These are phyloP conservation scores for Xylaria sp. DNA, from an alignment of 2,329 filamentous ascomycete species.

Conservation along the genomic window DNA sequence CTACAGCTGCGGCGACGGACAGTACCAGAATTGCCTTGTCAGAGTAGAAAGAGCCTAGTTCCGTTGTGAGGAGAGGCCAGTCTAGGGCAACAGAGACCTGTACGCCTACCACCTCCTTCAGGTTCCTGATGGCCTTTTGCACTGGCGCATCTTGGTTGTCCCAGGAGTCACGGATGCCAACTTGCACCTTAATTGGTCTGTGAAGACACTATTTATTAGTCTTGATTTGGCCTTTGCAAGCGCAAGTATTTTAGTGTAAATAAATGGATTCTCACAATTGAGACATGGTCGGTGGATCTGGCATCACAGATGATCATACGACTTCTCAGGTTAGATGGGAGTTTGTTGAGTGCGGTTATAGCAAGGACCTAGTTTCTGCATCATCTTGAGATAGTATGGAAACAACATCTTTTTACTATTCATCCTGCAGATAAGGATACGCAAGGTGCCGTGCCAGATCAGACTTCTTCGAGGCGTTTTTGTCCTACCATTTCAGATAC, in stretches of 20 bases:
- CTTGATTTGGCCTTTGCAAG: background rate
- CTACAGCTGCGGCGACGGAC: constrained; percentile 51
- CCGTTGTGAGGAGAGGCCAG: constrained; percentile 37
- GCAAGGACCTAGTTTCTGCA: background rate
- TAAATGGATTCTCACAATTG: constrained; percentile 19
- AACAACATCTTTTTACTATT: background rate
- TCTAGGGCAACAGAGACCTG: constrained; percentile 36
- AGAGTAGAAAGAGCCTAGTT: constrained; percentile 43
- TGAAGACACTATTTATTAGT: constrained; percentile 27
- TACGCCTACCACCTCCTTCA: constrained; percentile 54
- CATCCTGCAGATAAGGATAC: background rate
- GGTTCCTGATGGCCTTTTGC: constrained; percentile 47
- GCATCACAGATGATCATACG: background rate
- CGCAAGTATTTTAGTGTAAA: background rate
- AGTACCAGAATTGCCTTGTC: constrained; percentile 55
- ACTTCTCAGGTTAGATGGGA: background rate
- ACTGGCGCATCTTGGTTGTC: constrained; percentile 48
- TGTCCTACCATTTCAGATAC: background rate
- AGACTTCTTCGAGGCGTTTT: constrained; percentile 20
- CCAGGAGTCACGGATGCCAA: constrained; percentile 58
- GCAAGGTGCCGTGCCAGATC: background rate
- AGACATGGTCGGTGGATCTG: constrained; percentile 19
- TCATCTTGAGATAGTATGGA: background rate
- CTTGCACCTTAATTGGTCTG: constrained; percentile 56
- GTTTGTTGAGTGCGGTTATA: background rate